Base-by-base conservation (phyloP, 2,329 filamentous ascomycete genomes). In the Cladosporium cucumerinum region DNA sequence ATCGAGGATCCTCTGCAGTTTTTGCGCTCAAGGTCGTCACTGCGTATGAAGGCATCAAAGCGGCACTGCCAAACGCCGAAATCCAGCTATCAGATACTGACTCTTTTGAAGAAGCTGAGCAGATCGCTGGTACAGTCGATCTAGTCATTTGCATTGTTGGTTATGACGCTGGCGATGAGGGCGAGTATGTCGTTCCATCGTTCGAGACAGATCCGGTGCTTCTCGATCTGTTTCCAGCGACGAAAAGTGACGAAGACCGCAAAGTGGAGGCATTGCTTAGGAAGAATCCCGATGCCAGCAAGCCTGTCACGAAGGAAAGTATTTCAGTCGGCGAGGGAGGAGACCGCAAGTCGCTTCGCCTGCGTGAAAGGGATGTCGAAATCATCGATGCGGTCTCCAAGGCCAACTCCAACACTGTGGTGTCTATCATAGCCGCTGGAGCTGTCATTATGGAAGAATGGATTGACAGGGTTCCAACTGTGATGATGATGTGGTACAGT, bases 381-480 rank as follows among this genome's bases (percentile, higher is more conserved):
- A 62, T 66, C 25, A 61, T 67, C 63, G 28, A 43, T 2, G 63
- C 63, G 4, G 64, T 66, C 18, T 43, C 63, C 4, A 58, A n/a
- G 10, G 65, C 32, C 4, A 66, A 60, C 32, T 11, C 32, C 36
- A 63, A 64, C 5, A 49, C 55, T 25, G 46, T 66, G 25, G 61
- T 67, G 5, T 57, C 54, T 6, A 55, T 67, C 6, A 57, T 66
- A n/a, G 55, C 60, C 12, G 66, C 64, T 32, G 66, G 66, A 11
- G 64, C 64, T 10, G 60, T 67, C n/a, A 63, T 67, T 14, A 66
- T 67, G 60, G 64, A 67, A 26, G 66, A 67, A 26, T 66, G 58
- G 63, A 64, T 66, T 16, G 55, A 66, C 23, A 43, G 57, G 18
- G 55, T 66, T 10, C 66, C 64, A 5, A 61, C 66, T 26, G 23